These are phyloP conservation scores for Mayamaea pseudoterrestris DNA, from an alignment of 108 stramenopile genomes.

Conservation along the genomic window DNA sequence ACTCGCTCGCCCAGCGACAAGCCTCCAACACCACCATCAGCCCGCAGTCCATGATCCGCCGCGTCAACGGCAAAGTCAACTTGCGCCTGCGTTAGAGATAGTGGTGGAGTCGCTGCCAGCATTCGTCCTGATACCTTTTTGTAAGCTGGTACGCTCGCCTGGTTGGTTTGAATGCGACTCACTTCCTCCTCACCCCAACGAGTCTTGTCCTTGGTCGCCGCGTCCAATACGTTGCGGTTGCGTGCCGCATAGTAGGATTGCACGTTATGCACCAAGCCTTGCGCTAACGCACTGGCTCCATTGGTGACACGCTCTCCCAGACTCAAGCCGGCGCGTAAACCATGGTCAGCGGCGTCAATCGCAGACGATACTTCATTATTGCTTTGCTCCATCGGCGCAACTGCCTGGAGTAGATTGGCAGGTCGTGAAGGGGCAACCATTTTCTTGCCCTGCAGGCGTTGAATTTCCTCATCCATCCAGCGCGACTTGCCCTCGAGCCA, in stretches of 20 bases:
- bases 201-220: not conserved
- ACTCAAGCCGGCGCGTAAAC: constrained; percentile 31
- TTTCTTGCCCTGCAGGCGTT: constrained; percentile 9
- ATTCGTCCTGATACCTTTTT: not conserved
- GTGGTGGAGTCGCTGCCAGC: constrained; percentile 8
- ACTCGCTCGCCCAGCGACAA: constrained; percentile 38
- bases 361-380: too few relatives aligned
- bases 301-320: constrained; percentile 9
- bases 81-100: too few relatives aligned
- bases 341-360: constrained; percentile 38
- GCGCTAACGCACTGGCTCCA: not conserved
- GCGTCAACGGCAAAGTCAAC: constrained; percentile 27
- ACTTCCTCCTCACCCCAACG: too few relatives aligned
- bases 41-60: constrained; percentile 54
- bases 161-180: not conserved
- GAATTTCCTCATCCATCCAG: constrained; percentile 45
- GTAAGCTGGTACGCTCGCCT: not conserved
- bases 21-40: constrained; percentile 46
- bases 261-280: too few relatives aligned
- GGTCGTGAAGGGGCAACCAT: constrained; percentile 15
- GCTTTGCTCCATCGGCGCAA: too few relatives aligned
- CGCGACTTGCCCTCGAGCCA: constrained; percentile 48
- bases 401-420: too few relatives aligned
- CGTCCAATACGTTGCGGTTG: not conserved
- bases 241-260: too few relatives aligned